phyloP scores from a whole-genome alignment of 1,284 basidiomycete genomes.

The Calocybe gambosa region DNA sequence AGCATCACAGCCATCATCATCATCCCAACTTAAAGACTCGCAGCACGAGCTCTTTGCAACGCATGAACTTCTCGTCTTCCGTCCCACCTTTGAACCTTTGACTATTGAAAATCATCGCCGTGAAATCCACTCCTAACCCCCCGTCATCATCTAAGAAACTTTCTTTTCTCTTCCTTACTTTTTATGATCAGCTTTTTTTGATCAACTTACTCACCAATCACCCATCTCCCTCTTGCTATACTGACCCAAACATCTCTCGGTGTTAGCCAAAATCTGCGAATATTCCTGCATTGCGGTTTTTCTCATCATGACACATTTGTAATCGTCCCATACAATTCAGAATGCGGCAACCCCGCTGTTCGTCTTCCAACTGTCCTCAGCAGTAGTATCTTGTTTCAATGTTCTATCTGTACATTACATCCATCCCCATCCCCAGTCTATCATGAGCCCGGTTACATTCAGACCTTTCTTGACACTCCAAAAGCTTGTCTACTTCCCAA shows the following conservation, averaged over 20 bases:
- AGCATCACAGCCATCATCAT: slow-evolving; percentile 44
- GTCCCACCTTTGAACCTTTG: slow-evolving; percentile 32
- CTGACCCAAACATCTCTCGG: not conserved
- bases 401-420: not conserved
- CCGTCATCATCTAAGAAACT: not conserved
- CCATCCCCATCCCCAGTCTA: not conserved
- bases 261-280: not conserved
- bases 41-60: slow-evolving; percentile 52
- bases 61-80: slow-evolving; percentile 39
- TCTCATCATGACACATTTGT: not conserved
- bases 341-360: not conserved
- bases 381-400: not conserved
- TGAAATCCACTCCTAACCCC: not conserved
- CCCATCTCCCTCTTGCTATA: slow-evolving; percentile 1
- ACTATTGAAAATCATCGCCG: not conserved
- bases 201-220: not conserved
- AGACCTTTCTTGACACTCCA: not conserved
- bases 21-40: slow-evolving; percentile 66
- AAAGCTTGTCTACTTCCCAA: no score
- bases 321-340: not conserved
- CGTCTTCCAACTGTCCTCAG: not conserved
- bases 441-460: no score
- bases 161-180: no score
- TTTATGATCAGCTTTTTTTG: no score
- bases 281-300: not conserved